Percentiles rank a stretch among this genome's conserved stretches.
Evolutionary conservation across 1,284 basidiomycete species (phyloP).

Genomic region (Cystobasidiaceae sp.): DNA sequence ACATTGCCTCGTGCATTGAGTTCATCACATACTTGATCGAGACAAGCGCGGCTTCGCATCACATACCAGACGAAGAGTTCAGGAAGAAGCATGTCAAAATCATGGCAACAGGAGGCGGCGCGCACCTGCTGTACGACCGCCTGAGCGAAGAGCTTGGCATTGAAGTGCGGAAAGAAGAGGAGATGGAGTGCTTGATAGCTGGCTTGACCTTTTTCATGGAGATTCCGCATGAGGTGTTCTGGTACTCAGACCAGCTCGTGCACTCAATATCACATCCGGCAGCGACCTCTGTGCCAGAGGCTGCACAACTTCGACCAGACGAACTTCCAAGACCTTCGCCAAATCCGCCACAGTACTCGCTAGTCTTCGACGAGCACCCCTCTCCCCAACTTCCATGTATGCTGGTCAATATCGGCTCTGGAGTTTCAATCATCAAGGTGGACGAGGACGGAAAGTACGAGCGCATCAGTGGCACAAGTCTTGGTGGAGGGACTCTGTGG

Average conservation of each 20-base stretch:
- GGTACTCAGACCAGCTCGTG: constrained; percentile 96
- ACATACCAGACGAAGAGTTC: constrained; percentile 86
- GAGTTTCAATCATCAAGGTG: constrained; percentile 95
- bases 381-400: constrained; percentile 79
- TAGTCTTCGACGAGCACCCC: constrained; percentile 74
- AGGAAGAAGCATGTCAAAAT: constrained; percentile 79
- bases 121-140: constrained; percentile 85
- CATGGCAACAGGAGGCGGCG: constrained; percentile 96
- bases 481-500: constrained; percentile 99
- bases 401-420: constrained; percentile 96
- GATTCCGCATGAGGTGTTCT: constrained; percentile 97
- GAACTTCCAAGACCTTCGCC: constrained; percentile 82
- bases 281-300: constrained; percentile 9
- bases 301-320: constrained; percentile 27
- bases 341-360: constrained; percentile 80
- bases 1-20: constrained; percentile 75
- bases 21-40: constrained; percentile 86
- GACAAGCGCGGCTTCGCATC: constrained; percentile 78
- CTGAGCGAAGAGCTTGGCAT: constrained; percentile 72
- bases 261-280: constrained; percentile 51
- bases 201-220: constrained; percentile 94
- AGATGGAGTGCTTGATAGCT: constrained; percentile 98
- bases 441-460: constrained; percentile 93
- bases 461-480: constrained; percentile 91
- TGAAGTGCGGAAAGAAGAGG: constrained; percentile 74